phyloP scores from a whole-genome alignment of 352 stramenopile species.

The Phytophthora nicotianae region DNA sequence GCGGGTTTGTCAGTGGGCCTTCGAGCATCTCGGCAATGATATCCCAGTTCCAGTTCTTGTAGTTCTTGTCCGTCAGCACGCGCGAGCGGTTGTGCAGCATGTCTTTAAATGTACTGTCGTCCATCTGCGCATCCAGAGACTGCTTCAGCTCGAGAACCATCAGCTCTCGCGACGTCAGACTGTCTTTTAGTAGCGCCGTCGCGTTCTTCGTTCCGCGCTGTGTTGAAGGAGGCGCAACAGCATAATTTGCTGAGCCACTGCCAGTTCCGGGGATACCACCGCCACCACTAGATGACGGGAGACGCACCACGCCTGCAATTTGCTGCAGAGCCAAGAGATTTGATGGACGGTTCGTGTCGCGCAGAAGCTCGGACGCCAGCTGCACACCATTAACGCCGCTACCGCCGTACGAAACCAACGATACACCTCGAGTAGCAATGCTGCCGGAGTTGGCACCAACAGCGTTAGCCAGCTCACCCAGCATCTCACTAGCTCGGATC shows the following conservation, averaged over 20 bases:
- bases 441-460: slow-evolving; percentile 79
- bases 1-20: slow-evolving; percentile 84
- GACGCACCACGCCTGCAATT: slow-evolving; percentile 43
- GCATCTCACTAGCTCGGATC: slow-evolving; percentile 86
- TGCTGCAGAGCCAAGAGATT: slow-evolving; percentile 50
- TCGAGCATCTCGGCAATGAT: slow-evolving; percentile 91
- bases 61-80: slow-evolving; percentile 90
- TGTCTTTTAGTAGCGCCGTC: slow-evolving; percentile 58
- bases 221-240: slow-evolving; percentile 35
- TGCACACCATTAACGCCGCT: slow-evolving; percentile 89
- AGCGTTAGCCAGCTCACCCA: slow-evolving; percentile 79
- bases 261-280: slow-evolving; percentile 29
- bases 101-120: slow-evolving; percentile 89
- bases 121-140: slow-evolving; percentile 88
- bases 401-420: slow-evolving; percentile 80
- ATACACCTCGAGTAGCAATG: slow-evolving; percentile 68
- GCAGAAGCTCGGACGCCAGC: slow-evolving; percentile 83
- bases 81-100: slow-evolving; percentile 88
- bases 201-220: slow-evolving; percentile 48
- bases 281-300: slow-evolving; percentile 36
- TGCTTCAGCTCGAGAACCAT: slow-evolving; percentile 90
- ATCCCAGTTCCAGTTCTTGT: slow-evolving; percentile 92
- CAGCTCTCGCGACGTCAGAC: slow-evolving; percentile 80
- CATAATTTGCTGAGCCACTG: slow-evolving; percentile 38
- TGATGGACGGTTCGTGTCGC: slow-evolving; percentile 85